Conservation (phyloP, 2,329 filamentous ascomycete genomes). For the Passalora sequoiae region DNA sequence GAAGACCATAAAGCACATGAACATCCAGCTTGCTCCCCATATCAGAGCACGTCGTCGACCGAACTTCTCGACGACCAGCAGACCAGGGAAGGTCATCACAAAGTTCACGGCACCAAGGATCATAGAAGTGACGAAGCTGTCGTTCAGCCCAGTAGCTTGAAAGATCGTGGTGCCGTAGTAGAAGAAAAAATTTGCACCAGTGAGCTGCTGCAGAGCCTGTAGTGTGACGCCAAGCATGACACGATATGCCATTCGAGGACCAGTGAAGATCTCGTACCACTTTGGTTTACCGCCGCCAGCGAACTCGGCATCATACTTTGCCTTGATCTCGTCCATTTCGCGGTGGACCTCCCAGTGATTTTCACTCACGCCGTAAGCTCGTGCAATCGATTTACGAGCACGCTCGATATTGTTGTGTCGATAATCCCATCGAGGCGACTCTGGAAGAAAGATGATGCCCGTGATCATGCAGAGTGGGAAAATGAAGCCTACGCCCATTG, state of each 20-base stretch:
- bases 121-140: conserved; percentile 45
- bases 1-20: conserved; percentile 55
- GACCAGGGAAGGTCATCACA: conserved; percentile 43
- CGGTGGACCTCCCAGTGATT: conserved; percentile 51
- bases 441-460: conserved; percentile 52
- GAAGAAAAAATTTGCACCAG: conserved; percentile 65
- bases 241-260: conserved; percentile 62
- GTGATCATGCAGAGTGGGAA: conserved; percentile 51
- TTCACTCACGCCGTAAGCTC: conserved; percentile 51
- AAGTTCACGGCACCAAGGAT: conserved; percentile 48
- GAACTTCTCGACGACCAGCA: conserved; percentile 45
- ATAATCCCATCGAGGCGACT: conserved; percentile 56
- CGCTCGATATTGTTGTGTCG: conserved; percentile 50
- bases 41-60: conserved; percentile 45
- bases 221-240: conserved; percentile 58
- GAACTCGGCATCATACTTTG: conserved; percentile 52
- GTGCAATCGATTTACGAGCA: conserved; percentile 49
- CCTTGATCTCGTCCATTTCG: conserved; percentile 53
- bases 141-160: conserved; percentile 31
- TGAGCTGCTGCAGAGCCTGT: conserved; percentile 63
- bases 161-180: conserved; percentile 48
- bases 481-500: conserved; percentile 56
- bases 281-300: conserved; percentile 46
- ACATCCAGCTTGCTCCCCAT: conserved; percentile 45
- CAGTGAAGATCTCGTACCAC: conserved; percentile 63